Percentiles rank a stretch among this genome's conserved stretches.
Conservation (phyloP, 1,284 basidiomycete genomes). For the Ceratobasidium sp. region DNA sequence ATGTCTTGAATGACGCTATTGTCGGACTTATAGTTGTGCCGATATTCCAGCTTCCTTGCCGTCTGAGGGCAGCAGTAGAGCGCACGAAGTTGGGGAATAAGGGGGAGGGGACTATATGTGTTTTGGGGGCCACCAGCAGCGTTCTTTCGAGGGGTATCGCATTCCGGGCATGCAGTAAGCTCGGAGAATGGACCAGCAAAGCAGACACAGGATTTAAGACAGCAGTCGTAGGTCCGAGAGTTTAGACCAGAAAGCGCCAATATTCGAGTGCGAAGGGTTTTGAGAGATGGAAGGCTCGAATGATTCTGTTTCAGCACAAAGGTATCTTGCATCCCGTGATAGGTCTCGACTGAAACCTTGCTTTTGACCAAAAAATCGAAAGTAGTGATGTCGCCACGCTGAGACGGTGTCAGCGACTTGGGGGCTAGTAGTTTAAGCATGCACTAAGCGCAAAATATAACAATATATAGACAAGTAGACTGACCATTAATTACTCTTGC, state of each 20-base stretch:
- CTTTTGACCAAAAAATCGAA: too few species aligned
- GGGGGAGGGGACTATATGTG: constrained; percentile 54
- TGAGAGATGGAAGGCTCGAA: too few species aligned
- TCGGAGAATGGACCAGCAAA: constrained; percentile 53
- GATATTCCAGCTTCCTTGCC: constrained; percentile 49
- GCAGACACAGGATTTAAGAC: constrained; percentile 53
- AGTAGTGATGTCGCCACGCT: too few species aligned
- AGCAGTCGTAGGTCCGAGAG: constrained; percentile 52
- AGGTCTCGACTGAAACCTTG: too few species aligned
- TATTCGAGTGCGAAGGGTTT: background rate
- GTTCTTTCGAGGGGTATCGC: constrained; percentile 51
- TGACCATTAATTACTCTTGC: too few species aligned
- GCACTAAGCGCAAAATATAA: too few species aligned
- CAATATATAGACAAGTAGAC: too few species aligned
- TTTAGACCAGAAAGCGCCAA: constrained; percentile 1
- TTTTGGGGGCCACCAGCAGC: constrained; percentile 45
- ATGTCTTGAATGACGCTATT: constrained; percentile 38
- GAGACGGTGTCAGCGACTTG: too few species aligned
- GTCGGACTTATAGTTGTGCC: constrained; percentile 39
- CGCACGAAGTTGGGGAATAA: constrained; percentile 56
- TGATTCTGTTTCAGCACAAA: too few species aligned
- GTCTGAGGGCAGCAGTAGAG: constrained; percentile 48
- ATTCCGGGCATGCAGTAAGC: constrained; percentile 50
- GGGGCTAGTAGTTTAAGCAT: too few species aligned
- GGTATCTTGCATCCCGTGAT: too few species aligned